These are phyloP conservation scores for Daldinia eschscholtzii DNA, from an alignment of 2,329 filamentous ascomycete species.

Conservation along the genomic window DNA sequence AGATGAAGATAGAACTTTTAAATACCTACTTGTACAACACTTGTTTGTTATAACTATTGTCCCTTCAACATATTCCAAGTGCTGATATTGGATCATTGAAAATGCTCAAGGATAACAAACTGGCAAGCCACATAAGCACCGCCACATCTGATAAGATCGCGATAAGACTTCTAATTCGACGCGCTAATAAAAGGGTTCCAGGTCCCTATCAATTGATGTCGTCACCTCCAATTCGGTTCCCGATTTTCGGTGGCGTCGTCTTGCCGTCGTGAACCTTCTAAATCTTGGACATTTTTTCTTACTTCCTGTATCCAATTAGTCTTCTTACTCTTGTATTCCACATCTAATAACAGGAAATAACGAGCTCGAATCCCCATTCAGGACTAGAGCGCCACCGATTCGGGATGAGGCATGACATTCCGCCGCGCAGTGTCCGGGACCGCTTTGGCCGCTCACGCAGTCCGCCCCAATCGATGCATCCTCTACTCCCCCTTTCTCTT, in stretches of 20 bases:
- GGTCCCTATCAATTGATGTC: constrained; percentile 33
- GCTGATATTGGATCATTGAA: too few relatives aligned
- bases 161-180: not conserved
- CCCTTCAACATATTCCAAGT: too few relatives aligned
- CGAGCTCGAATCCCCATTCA: constrained; percentile 1
- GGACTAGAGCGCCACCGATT: constrained; percentile 37
- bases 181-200: constrained; percentile 9
- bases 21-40: not conserved
- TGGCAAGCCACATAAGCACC: constrained; percentile 19
- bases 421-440: constrained; percentile 50
- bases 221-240: constrained; percentile 30
- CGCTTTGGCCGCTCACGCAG: constrained; percentile 45
- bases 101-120: too few relatives aligned
- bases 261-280: not conserved
- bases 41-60: too few relatives aligned
- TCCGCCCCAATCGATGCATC: constrained; percentile 41
- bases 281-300: not conserved
- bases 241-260: constrained; percentile 23
- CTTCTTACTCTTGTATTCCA: not conserved
- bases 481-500: constrained; percentile 19
- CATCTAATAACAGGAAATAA: not conserved
- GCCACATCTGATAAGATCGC: constrained; percentile 40
- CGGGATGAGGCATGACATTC: constrained; percentile 75
- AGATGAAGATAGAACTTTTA: not conserved
- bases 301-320: not conserved